Percentiles rank a stretch among this genome's conserved stretches.
Evolutionary conservation across 163 green algal species (phyloP).

Genomic region (Scenedesmus sp.): DNA sequence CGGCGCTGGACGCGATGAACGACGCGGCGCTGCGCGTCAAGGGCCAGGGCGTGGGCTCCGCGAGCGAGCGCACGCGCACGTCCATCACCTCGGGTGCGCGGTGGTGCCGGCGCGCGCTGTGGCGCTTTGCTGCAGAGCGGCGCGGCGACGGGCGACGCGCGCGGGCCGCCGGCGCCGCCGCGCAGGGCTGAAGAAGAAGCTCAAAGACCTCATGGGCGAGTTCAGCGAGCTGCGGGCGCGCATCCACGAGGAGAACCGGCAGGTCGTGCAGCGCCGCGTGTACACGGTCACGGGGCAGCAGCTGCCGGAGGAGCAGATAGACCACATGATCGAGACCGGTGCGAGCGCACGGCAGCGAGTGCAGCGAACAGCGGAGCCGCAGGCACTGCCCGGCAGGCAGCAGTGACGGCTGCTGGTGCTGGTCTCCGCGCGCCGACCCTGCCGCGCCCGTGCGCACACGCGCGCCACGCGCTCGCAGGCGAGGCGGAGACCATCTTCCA

Average conservation of each 20-base stretch:
- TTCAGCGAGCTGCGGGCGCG: constrained; percentile 80
- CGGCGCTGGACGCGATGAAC: constrained; percentile 85
- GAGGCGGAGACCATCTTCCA: constrained; percentile 97
- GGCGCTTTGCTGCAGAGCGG: neutral
- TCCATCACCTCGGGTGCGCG: constrained; percentile 82
- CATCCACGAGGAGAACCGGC: constrained; percentile 84
- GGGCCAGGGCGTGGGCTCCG: constrained; percentile 61
- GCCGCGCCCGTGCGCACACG: neutral
- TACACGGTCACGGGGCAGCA: constrained; percentile 91
- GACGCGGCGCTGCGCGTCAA: constrained; percentile 66
- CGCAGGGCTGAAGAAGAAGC: constrained; percentile 88
- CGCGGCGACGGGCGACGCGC: too few species aligned
- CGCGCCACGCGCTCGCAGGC: constrained; percentile 50
- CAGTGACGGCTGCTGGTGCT: neutral
- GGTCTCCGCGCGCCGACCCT: neutral
- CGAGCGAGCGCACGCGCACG: constrained; percentile 88
- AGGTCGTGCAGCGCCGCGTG: constrained; percentile 91
- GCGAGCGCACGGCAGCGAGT: neutral
- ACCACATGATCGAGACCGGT: constrained; percentile 92
- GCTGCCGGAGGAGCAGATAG: constrained; percentile 87
- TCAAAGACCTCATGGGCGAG: constrained; percentile 93
- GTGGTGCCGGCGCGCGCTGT: too few species aligned
- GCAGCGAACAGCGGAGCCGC: neutral
- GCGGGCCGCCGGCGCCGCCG: neutral
- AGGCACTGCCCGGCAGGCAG: neutral